Evolutionary conservation across 2,329 filamentous ascomycete genomes (phyloP).

Genomic region (Polychaeton citri): DNA sequence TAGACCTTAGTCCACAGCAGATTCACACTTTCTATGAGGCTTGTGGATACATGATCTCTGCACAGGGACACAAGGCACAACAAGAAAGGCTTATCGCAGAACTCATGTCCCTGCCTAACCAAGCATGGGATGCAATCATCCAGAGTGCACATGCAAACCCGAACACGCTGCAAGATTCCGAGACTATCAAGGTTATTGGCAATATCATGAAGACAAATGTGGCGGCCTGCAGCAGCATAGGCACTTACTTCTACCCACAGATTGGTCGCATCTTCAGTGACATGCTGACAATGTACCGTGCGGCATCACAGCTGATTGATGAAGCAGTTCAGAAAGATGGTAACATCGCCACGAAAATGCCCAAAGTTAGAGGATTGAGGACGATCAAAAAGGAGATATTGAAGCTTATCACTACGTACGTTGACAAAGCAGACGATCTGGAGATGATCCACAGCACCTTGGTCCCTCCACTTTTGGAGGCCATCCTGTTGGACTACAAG

Average conservation of each 20-base stretch:
- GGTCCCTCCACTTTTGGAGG: conserved; percentile 89
- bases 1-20: conserved; percentile 88
- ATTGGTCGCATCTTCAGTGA: conserved; percentile 96
- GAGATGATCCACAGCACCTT: conserved; percentile 88
- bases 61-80: conserved; percentile 85
- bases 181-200: conserved; percentile 96
- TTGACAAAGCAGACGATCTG: conserved; percentile 93
- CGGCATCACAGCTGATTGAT: conserved; percentile 91
- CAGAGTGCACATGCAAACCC: conserved; percentile 73
- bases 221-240: conserved; percentile 92
- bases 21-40: conserved; percentile 99
- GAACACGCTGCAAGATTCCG: conserved; percentile 72
- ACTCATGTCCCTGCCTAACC: conserved; percentile 85
- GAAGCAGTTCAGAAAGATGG: conserved; percentile 79
- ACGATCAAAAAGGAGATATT: conserved; percentile 99
- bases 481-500: conserved; percentile 90
- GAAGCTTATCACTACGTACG: conserved; percentile 95
- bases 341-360: conserved; percentile 92
- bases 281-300: conserved; percentile 98
- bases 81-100: conserved; percentile 87
- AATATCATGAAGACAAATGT: conserved; percentile 99
- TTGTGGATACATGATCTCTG: conserved; percentile 97
- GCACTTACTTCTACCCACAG: conserved; percentile 94
- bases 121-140: conserved; percentile 93
- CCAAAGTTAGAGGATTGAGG: conserved; percentile 82